These are phyloP conservation scores for Raddia distichophylla DNA, from an alignment of 176 grass and related monocot species.

Conservation along the genomic window DNA sequence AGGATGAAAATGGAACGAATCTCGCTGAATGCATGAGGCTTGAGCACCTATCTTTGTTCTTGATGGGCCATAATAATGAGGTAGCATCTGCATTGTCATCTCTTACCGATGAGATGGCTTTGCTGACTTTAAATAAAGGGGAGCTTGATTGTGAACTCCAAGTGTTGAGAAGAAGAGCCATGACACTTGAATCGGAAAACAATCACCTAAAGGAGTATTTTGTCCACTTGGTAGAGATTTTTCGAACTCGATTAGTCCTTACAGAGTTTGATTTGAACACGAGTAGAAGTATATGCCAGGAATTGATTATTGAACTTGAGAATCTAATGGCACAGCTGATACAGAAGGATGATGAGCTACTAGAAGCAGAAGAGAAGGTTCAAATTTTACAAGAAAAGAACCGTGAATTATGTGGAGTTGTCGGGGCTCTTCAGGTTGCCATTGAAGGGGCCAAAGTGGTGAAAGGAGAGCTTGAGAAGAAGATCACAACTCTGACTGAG, in stretches of 20 bases:
- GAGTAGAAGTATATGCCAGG: constrained; percentile 47
- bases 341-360: constrained; percentile 56
- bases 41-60: constrained; percentile 74
- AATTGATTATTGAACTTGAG: constrained; percentile 62
- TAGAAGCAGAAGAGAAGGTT: constrained; percentile 65
- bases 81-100: constrained; percentile 62
- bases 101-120: constrained; percentile 66
- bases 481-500: constrained; percentile 39
- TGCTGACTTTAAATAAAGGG: constrained; percentile 60
- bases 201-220: constrained; percentile 56
- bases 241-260: constrained; percentile 59
- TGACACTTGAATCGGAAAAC: constrained; percentile 65
- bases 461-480: constrained; percentile 71
- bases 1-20: constrained; percentile 46
- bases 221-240: constrained; percentile 58
- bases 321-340: constrained; percentile 39
- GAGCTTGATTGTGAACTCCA: constrained; percentile 46
- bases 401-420: constrained; percentile 52
- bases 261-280: constrained; percentile 77
- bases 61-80: constrained; percentile 75
- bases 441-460: constrained; percentile 56
- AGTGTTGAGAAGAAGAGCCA: constrained; percentile 50
- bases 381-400: constrained; percentile 55
- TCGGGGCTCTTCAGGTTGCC: constrained; percentile 59
- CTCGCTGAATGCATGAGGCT: constrained; percentile 70